Percentiles rank a stretch among this genome's conserved stretches.
These are phyloP conservation scores for Bisporella sp. DNA, from an alignment of 2,329 filamentous ascomycete genomes.

Conservation along the genomic window DNA sequence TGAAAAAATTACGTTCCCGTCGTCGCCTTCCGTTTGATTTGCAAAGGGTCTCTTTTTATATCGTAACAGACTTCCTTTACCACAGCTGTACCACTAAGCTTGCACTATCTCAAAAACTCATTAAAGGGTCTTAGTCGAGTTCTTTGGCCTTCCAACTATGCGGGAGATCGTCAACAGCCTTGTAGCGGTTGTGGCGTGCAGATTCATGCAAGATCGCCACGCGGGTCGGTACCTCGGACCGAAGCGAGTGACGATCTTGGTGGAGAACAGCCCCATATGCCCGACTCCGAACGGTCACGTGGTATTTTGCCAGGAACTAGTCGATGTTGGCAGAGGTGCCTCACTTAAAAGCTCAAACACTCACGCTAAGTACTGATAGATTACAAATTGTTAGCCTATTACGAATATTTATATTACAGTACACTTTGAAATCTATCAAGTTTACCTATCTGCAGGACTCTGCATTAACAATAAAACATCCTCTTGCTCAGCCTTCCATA, in stretches of 20 bases:
- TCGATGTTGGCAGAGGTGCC: not conserved
- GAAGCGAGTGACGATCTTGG: not conserved
- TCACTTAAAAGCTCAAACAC: not conserved
- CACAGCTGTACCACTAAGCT: conserved; percentile 1
- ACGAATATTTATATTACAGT: no score
- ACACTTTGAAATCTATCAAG: no score
- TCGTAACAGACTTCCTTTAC: not conserved
- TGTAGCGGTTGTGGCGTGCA: no score
- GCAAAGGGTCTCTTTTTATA: not conserved
- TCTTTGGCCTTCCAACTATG: not conserved
- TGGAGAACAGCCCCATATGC: not conserved
- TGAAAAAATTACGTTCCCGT: conserved; percentile 1
- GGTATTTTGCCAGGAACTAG: not conserved
- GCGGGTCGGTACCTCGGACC: no score
- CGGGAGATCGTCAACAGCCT: no score
- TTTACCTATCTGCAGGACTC: no score
- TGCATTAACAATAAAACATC: no score
- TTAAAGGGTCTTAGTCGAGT: not conserved
- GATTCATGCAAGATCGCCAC: no score
- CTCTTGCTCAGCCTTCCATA: no score
- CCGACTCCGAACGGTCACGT: not conserved
- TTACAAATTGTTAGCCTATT: no score
- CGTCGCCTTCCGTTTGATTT: not conserved
- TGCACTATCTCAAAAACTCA: not conserved
- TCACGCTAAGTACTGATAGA: no score